These are phyloP conservation scores for Colletotrichum tropicicola DNA, from an alignment of 2,329 filamentous ascomycete genomes.

Conservation along the genomic window DNA sequence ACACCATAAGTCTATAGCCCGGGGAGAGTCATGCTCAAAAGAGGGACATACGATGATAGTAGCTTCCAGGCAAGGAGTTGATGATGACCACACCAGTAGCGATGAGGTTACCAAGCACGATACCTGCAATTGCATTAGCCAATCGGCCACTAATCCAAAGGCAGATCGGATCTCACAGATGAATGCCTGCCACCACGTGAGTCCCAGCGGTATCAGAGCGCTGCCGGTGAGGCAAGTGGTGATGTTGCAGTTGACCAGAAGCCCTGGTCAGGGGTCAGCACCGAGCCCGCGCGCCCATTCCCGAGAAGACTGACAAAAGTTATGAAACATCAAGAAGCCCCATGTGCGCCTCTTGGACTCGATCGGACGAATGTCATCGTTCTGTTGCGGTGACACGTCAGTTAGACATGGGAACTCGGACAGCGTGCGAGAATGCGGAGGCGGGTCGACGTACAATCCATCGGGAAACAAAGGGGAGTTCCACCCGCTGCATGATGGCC, in stretches of 20 bases:
- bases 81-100: slow-evolving; percentile 49
- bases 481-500: slow-evolving; percentile 35
- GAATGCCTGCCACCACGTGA: slow-evolving; percentile 53
- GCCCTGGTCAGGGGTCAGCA: slow-evolving; percentile 40
- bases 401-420: background rate
- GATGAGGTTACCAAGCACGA: slow-evolving; percentile 48
- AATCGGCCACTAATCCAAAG: background rate
- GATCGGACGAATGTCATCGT: slow-evolving; percentile 60
- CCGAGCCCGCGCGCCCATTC: no score
- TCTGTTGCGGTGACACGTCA: slow-evolving; percentile 37
- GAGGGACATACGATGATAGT: slow-evolving; percentile 47
- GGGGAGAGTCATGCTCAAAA: no score
- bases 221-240: slow-evolving; percentile 51
- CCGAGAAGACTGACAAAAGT: slow-evolving; percentile 47
- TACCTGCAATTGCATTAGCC: slow-evolving; percentile 31
- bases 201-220: slow-evolving; percentile 49
- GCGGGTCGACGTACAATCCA: slow-evolving; percentile 39
- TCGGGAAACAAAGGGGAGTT: slow-evolving; percentile 41
- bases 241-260: slow-evolving; percentile 57
- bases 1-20: background rate
- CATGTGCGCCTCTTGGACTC: slow-evolving; percentile 52
- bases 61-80: slow-evolving; percentile 52
- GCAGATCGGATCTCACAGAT: slow-evolving; percentile 39
- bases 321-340: slow-evolving; percentile 52
- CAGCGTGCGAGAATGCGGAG: background rate